Conservation (phyloP, 1,284 basidiomycete species). For the Apiotrichum veenhuisii region DNA sequence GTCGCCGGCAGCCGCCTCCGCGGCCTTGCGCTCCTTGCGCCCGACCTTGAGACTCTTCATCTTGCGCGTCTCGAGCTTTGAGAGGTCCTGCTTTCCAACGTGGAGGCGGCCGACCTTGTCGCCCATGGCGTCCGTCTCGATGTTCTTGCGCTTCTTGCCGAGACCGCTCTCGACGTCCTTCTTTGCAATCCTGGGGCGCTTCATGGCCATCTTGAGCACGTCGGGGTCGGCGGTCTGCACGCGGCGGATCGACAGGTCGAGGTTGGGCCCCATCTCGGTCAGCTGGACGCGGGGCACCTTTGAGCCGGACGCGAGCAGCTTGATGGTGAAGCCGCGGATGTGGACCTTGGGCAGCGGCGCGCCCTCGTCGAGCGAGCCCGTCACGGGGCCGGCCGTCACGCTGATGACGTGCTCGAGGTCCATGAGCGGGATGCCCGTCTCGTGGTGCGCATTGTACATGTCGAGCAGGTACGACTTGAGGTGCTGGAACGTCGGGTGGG, state of each 20-base stretch:
- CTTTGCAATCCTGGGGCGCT: slow-evolving; percentile 80
- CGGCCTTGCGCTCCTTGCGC: slow-evolving; percentile 24
- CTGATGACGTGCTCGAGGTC: slow-evolving; percentile 90
- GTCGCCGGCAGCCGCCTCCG: slow-evolving; percentile 18
- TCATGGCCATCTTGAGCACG: slow-evolving; percentile 74
- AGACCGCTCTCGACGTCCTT: slow-evolving; percentile 76
- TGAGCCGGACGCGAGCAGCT: slow-evolving; percentile 66
- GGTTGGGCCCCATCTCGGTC: slow-evolving; percentile 82
- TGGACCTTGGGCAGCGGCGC: slow-evolving; percentile 70
- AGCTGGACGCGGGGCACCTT: slow-evolving; percentile 77
- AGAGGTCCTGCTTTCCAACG: slow-evolving; percentile 82
- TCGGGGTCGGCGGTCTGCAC: slow-evolving; percentile 72
- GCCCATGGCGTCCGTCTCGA: slow-evolving; percentile 98
- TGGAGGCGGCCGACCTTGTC: slow-evolving; percentile 89
- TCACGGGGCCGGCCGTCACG: slow-evolving; percentile 65
- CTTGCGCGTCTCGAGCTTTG: slow-evolving; percentile 64
- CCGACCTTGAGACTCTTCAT: slow-evolving; percentile 50
- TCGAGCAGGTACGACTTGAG: slow-evolving; percentile 88
- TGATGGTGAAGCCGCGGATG: slow-evolving; percentile 79
- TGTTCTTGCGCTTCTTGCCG: slow-evolving; percentile 90
- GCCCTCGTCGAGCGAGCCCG: slow-evolving; percentile 42
- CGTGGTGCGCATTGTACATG: slow-evolving; percentile 78
- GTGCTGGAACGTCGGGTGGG: slow-evolving; percentile 83
- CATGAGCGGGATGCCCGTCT: slow-evolving; percentile 76
- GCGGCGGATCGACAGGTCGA: slow-evolving; percentile 78